Percentiles rank a stretch among this genome's conserved stretches.
These are phyloP conservation scores for Psilocybe tampanensis DNA, from an alignment of 768 basidiomycete species.

Conservation along the genomic window DNA sequence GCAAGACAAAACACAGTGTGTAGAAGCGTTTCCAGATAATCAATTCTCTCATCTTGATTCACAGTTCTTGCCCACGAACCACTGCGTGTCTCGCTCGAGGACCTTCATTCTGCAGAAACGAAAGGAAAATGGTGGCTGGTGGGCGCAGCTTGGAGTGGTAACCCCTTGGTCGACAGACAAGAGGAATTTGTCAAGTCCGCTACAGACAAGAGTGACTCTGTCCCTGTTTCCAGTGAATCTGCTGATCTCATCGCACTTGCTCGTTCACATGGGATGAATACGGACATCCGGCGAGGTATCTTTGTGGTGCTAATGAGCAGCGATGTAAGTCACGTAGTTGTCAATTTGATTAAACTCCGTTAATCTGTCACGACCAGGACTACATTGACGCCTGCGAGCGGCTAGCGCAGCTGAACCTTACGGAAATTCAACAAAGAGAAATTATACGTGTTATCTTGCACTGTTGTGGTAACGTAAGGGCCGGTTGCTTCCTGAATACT, in stretches of 20 bases:
- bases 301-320: slow-evolving; percentile 96
- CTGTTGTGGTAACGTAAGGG: slow-evolving; percentile 86
- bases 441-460: slow-evolving; percentile 91
- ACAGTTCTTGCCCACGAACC: slow-evolving; percentile 84
- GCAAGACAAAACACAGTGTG: slow-evolving; percentile 77
- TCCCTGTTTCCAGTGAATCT: slow-evolving; percentile 26
- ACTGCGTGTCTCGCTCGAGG: slow-evolving; percentile 81
- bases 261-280: slow-evolving; percentile 97
- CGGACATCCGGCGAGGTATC: slow-evolving; percentile 87
- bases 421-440: slow-evolving; percentile 91
- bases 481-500: not conserved
- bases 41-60: not conserved
- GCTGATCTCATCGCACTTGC: slow-evolving; percentile 74
- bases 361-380: slow-evolving; percentile 55
- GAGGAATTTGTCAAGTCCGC: slow-evolving; percentile 32
- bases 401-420: slow-evolving; percentile 79
- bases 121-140: slow-evolving; percentile 99
- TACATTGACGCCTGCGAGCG: slow-evolving; percentile 95
- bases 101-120: slow-evolving; percentile 79
- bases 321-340: slow-evolving; percentile 57
- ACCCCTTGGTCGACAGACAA: slow-evolving; percentile 81
- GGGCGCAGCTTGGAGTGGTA: slow-evolving; percentile 93
- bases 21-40: not conserved
- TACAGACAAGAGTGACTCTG: slow-evolving; percentile 24
- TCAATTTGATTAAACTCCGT: not conserved